Evolutionary conservation across 306 rosid species (phyloP).

Genomic region (Fagus crenata): DNA sequence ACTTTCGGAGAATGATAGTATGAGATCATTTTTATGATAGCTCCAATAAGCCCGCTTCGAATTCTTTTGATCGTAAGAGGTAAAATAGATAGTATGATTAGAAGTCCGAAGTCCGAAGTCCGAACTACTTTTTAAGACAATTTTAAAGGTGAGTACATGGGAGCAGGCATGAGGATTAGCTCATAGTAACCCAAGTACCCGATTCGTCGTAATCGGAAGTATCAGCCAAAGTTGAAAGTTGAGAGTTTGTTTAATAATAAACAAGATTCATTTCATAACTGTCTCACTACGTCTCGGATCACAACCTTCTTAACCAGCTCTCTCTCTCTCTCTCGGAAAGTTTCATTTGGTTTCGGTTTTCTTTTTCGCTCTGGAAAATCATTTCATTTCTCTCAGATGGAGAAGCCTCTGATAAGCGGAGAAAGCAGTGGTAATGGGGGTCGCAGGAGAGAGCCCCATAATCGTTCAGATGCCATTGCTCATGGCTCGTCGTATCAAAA

Average conservation of each 20-base stretch:
- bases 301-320: too few relatives aligned
- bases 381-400: constrained; percentile 32
- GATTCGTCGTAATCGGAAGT: too few relatives aligned
- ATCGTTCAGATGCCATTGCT: constrained; percentile 68
- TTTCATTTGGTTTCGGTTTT: background rate
- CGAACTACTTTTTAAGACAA: too few relatives aligned
- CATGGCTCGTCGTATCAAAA: constrained; percentile 63
- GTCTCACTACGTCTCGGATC: too few relatives aligned
- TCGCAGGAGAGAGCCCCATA: background rate
- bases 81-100: too few relatives aligned
- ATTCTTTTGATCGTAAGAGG: too few relatives aligned
- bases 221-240: too few relatives aligned
- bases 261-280: too few relatives aligned
- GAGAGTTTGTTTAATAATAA: too few relatives aligned
- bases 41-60: background rate
- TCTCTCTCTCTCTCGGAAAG: too few relatives aligned
- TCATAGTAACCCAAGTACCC: too few relatives aligned
- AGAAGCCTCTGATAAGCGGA: constrained; percentile 55
- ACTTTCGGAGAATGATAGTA: background rate
- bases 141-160: background rate
- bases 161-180: background rate
- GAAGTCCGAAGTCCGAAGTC: too few relatives aligned
- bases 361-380: background rate
- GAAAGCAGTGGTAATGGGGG: constrained; percentile 46
- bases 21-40: background rate